These are phyloP conservation scores for Bjerkandera adusta DNA, from an alignment of 1,284 basidiomycete species.

Conservation along the genomic window DNA sequence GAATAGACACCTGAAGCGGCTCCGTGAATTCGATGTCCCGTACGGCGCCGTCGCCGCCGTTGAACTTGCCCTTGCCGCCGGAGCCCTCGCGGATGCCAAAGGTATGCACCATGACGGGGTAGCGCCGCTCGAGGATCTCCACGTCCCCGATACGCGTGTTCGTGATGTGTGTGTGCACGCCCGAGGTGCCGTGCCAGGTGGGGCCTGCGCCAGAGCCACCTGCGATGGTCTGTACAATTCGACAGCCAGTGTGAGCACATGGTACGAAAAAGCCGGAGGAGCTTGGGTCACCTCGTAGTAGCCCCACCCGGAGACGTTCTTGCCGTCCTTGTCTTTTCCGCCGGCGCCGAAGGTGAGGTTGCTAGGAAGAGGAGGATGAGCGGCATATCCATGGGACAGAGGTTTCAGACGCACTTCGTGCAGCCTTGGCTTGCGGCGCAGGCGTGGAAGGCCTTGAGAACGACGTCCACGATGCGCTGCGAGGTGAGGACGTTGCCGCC, in stretches of 20 bases:
- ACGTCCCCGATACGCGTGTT: constrained; percentile 93
- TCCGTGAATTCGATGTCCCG: constrained; percentile 89
- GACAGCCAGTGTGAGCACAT: background rate
- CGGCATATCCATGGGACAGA: background rate
- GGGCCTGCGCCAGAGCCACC: constrained; percentile 94
- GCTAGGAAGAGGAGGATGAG: constrained; percentile 35
- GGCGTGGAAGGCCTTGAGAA: constrained; percentile 91
- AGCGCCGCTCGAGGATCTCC: constrained; percentile 89
- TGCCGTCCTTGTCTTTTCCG: constrained; percentile 82
- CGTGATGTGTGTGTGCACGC: constrained; percentile 89
- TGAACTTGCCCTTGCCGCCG: constrained; percentile 76
- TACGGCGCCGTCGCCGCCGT: constrained; percentile 86
- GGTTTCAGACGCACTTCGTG: constrained; percentile 62
- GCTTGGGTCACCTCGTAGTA: constrained; percentile 93
- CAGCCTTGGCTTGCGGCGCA: constrained; percentile 94
- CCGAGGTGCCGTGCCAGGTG: constrained; percentile 86
- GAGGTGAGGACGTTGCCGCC: constrained; percentile 93
- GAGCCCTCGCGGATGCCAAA: constrained; percentile 81
- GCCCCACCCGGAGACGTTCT: constrained; percentile 82
- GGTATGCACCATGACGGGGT: constrained; percentile 82
- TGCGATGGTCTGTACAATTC: constrained; percentile 79
- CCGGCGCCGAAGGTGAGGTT: constrained; percentile 92
- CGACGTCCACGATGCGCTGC: constrained; percentile 94
- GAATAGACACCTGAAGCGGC: constrained; percentile 82
- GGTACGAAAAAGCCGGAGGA: constrained; percentile 9